Evolutionary conservation across 2,329 filamentous ascomycete species (phyloP), one percentile per base, ranked within the genome.

Genomic region (Colletotrichum liaoningense): DNA sequence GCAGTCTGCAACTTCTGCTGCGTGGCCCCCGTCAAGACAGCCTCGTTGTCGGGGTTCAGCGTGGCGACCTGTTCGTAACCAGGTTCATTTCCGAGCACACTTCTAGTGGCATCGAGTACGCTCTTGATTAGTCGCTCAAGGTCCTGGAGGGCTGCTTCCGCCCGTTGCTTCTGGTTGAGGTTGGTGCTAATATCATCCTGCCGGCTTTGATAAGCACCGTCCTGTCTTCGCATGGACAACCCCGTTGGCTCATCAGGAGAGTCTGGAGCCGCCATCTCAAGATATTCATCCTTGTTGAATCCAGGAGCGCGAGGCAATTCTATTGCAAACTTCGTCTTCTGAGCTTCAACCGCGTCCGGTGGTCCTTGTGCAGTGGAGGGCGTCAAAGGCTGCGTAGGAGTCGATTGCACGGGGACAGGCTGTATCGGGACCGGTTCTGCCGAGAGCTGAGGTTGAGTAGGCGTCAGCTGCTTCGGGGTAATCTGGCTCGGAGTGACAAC

Each of bases 151-250:
- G 94, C 93, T 12, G 90, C 88, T 77, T 98, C 92, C 5, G 93
- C 93, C 78, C 95, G 92, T 77, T 97, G 92, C 63, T 93, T 92
- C 81, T 98, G 94, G 78, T 97, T 95, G 2, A 95, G 85, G 55
- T 90, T 91, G 57, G 92, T 83, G 19, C 90, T 87, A 24, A 93
- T 84, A 3, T 90, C 81, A 63, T 89, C 90, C 68, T 90, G 88
- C 14, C 89, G 87, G 8, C 86, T 66, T 55, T 73, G 63, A 33
- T 73, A 65, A 33, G 55, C 87, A 63, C 85, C 84, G 28, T 86
- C 84, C 49, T 83, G 83, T 73, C 89, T 91, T 69, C 89, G 86
- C 35, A 79, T 79, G 5, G 89, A 89, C 26, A 90, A 76, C 69
- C 86, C 83, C 16, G 81, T 76, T 1, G 88, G 86, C 22, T 86